A percentile compares a stretch with the other conserved stretches of the same genome.
Evolutionary conservation across 768 basidiomycete genomes (phyloP).

Genomic region (Sutorius australiensis): DNA sequence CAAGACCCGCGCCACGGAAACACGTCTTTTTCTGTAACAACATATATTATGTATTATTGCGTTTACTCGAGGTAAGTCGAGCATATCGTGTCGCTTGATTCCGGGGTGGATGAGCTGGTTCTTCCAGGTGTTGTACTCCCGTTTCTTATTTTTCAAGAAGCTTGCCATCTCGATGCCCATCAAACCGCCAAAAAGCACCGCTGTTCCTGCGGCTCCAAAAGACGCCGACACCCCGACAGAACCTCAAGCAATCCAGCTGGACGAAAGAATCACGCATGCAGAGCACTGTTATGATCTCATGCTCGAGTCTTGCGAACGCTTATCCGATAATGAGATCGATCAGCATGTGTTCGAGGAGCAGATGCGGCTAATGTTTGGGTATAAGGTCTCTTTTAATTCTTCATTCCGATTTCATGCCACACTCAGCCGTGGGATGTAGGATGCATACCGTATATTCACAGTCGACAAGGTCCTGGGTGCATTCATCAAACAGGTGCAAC

Average conservation of each 20-base stretch:
- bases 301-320: constrained; percentile 80
- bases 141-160: constrained; percentile 76
- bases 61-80: constrained; percentile 75
- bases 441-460: constrained; percentile 88
- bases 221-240: constrained; percentile 30
- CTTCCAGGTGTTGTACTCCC: constrained; percentile 72
- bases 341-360: constrained; percentile 86
- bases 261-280: constrained; percentile 42
- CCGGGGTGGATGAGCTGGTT: not conserved
- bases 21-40: constrained; percentile 86
- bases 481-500: constrained; percentile 87
- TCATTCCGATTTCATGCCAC: not conserved
- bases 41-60: constrained; percentile 78
- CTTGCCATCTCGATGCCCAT: constrained; percentile 49
- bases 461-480: constrained; percentile 87
- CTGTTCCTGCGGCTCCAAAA: constrained; percentile 16
- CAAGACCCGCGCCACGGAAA: constrained; percentile 40
- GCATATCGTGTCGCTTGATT: not conserved
- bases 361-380: constrained; percentile 83
- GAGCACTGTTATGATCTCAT: constrained; percentile 78
- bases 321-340: constrained; percentile 93
- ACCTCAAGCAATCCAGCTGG: constrained; percentile 27
- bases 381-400: constrained; percentile 46
- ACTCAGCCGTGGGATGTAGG: constrained; percentile 35
- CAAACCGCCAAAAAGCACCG: constrained; percentile 9